Conservation (phyloP, 1,284 basidiomycete species). For the Ceratobasidium sp. region DNA sequence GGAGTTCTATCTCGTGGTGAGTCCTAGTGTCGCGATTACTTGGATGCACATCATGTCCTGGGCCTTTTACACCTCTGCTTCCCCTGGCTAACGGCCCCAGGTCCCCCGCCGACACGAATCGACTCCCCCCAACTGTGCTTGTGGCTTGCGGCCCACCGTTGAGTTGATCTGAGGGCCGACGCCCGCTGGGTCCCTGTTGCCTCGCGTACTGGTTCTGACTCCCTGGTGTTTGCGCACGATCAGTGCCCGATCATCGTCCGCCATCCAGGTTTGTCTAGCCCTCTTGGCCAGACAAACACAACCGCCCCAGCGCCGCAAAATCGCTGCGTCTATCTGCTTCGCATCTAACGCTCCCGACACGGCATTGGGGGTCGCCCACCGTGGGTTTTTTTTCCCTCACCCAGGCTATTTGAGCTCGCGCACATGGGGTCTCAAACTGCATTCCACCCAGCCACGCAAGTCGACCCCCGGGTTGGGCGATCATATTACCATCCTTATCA, state of each 20-base stretch:
- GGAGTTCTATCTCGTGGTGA: constrained; percentile 25
- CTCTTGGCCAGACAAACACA: not conserved
- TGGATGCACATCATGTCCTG: not conserved
- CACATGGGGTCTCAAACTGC: constrained; percentile 17
- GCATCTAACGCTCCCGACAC: constrained; percentile 15
- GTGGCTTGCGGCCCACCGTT: not conserved
- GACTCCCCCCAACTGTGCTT: not conserved
- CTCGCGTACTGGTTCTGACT: constrained; percentile 8
- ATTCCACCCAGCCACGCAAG: constrained; percentile 1
- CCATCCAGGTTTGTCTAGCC: constrained; percentile 3
- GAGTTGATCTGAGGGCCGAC: too few relatives aligned
- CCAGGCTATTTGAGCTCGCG: constrained; percentile 16
- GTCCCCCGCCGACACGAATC: constrained; percentile 12
- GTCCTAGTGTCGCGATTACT: not conserved
- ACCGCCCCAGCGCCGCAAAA: constrained; percentile 23
- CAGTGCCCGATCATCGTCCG: constrained; percentile 26
- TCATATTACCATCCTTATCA: constrained; percentile 25
- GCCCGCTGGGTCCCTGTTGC: too few relatives aligned
- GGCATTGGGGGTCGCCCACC: constrained; percentile 11
- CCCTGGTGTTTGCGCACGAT: not conserved
- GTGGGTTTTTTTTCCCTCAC: constrained; percentile 3
- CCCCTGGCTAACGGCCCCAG: not conserved
- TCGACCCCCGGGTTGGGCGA: not conserved
- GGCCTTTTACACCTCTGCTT: not conserved
- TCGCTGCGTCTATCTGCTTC: not conserved